Base-by-base conservation (phyloP, 2,329 filamentous ascomycete genomes). In the Knufia petricola region DNA sequence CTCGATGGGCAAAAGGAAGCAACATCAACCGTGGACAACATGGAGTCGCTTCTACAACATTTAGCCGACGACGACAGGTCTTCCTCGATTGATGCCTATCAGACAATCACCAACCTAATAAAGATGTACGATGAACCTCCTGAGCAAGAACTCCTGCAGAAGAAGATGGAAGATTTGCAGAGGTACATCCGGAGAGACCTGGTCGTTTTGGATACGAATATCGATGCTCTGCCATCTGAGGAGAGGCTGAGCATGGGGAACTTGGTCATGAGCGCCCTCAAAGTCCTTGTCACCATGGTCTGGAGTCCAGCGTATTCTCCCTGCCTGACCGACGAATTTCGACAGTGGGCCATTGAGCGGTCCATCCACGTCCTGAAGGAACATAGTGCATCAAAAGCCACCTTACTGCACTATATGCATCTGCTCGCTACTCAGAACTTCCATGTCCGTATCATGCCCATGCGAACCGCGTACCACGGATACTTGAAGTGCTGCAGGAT, bases 101-200 rank as follows among this genome's bases (percentile, higher is more conserved):
- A 82, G 62, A 84, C 84, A 59, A 72, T 98, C 38, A 79, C 84
- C 26, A 77, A 81, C 28, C 81, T 83, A 3, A 71, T 95, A 58
- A 85, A 87, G 63, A 77, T 84, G 4, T 95, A 90, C 50, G 86
- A 89, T 53, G 85, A 86, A 56, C 69, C 94, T 12, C 88, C 88
- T 0, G 84, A 92, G 56, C 71, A 79, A 30, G 78, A 84, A 49
- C 81, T 81, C 9, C 71, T 94, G 48, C 76, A 80, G 50, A 77
- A 79, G 44, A 94, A 92, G 64, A 83, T 95, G 73, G 75, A 76
- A 9, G 68, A 86, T 2, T 76, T 96, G 50, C 79, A 80, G 56
- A 83, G 87, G 51, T 95, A 88, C 61, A 87, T 96, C 48, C 81
- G 84, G 59, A 78, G 89, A 51, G 92, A 98, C 62, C 73, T 95